Evolutionary conservation across 2,329 filamentous ascomycete species (phyloP).

Genomic region (Aspergillus carbonarius): DNA sequence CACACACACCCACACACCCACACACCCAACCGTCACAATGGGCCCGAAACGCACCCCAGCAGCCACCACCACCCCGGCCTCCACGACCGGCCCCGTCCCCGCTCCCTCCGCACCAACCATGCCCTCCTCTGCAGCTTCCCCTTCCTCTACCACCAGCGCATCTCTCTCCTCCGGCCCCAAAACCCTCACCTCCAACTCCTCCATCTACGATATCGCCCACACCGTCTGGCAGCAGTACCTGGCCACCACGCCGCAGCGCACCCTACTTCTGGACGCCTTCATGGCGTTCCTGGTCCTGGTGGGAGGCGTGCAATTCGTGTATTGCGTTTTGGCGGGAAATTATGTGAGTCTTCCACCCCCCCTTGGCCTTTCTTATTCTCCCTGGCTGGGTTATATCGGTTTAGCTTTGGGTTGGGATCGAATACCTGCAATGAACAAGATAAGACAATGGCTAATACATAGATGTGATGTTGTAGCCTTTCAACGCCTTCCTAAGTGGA

Average conservation of each 20-base stretch:
- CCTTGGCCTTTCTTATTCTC: too few relatives aligned
- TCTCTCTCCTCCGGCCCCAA: conserved; percentile 35
- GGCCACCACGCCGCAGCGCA: conserved; percentile 79
- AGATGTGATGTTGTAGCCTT: conserved; percentile 62
- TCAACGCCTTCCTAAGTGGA: conserved; percentile 96
- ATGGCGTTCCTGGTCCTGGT: conserved; percentile 83
- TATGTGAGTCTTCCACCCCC: conserved; percentile 66
- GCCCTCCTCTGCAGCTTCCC: conserved; percentile 22
- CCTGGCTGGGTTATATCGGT: too few relatives aligned
- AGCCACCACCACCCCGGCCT: conserved; percentile 15
- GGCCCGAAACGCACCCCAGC: conserved; percentile 27
- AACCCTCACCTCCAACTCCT: conserved; percentile 41
- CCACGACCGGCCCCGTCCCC: conserved; percentile 21
- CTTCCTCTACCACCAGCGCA: conserved; percentile 19
- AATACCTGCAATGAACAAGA: too few relatives aligned
- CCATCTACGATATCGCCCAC: conserved; percentile 58
- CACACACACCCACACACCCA: not conserved
- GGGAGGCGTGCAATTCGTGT: conserved; percentile 87
- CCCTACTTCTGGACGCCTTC: conserved; percentile 88
- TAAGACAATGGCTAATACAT: not conserved
- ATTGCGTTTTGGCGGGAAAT: conserved; percentile 88
- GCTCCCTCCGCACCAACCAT: conserved; percentile 32
- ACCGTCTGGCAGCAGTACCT: conserved; percentile 78
- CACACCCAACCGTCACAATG: not conserved
- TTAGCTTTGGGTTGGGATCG: too few relatives aligned